These are phyloP conservation scores for Phytophthora ramorum DNA, from an alignment of 352 stramenopile genomes.

Conservation along the genomic window DNA sequence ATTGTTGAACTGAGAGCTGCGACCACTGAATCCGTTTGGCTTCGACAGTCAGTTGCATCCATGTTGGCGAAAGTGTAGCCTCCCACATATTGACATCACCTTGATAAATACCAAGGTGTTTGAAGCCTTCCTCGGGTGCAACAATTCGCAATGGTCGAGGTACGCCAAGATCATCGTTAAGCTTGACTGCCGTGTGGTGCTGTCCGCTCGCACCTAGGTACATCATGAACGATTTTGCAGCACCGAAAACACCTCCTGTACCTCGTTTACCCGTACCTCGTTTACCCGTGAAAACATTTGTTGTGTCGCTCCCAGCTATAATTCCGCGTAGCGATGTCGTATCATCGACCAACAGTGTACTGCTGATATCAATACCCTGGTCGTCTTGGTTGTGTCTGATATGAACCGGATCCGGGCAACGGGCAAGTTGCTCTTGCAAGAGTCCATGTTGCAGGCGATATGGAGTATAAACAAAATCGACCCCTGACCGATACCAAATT, in stretches of 20 bases:
- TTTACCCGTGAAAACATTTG: conserved; percentile 18
- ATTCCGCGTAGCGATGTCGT: not conserved
- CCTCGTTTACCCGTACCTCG: conserved; percentile 1
- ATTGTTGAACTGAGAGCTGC: not conserved
- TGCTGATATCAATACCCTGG: not conserved
- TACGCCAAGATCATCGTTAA: conserved; percentile 9
- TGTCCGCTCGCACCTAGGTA: not conserved
- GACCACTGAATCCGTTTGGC: not conserved
- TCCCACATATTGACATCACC: not conserved
- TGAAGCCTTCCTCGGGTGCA: conserved; percentile 2
- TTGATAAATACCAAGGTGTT: conserved; percentile 15
- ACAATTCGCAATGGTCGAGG: conserved; percentile 1
- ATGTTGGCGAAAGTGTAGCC: not conserved
- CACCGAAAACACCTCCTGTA: conserved; percentile 4
- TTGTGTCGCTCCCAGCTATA: not conserved
- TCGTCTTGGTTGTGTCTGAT: not conserved
- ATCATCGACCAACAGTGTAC: conserved; percentile 15
- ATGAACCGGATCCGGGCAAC: not conserved
- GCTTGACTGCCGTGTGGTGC: not conserved
- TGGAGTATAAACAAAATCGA: conserved; percentile 12
- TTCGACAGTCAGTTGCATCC: not conserved
- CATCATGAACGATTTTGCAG: conserved; percentile 14
- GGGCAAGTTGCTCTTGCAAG: not conserved
- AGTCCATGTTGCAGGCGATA: conserved; percentile 9
- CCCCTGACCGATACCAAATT: conserved; percentile 14